phyloP scores from a whole-genome alignment of 495 filamentous ascomycete species.

The Chaetomium fimeti region DNA sequence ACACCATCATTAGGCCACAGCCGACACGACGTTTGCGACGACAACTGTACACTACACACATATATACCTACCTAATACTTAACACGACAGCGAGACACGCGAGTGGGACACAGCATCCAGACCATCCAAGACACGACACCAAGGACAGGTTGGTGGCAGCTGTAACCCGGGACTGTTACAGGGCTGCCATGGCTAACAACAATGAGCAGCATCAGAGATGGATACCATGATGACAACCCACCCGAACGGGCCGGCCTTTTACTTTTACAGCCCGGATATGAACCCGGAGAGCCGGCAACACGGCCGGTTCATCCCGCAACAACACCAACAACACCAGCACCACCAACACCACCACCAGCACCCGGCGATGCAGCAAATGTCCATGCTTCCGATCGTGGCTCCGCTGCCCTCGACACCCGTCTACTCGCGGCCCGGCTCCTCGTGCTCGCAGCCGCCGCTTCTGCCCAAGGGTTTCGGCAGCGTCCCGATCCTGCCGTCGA shows the following conservation, averaged over 20 bases:
- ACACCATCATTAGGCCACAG: constrained; percentile 53
- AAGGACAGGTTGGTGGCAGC: constrained; percentile 33
- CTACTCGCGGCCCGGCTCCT: constrained; percentile 72
- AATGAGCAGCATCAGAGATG: constrained; percentile 38
- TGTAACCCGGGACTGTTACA: neutral
- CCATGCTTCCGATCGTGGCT: constrained; percentile 53
- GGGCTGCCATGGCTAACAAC: constrained; percentile 23
- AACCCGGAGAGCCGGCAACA: constrained; percentile 74
- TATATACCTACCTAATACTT: constrained; percentile 51
- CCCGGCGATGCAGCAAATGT: constrained; percentile 47
- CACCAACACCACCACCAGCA: constrained; percentile 59
- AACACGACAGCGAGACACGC: constrained; percentile 28
- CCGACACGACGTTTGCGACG: constrained; percentile 32
- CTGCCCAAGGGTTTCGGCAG: constrained; percentile 59
- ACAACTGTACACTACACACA: constrained; percentile 44
- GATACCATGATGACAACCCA: constrained; percentile 50
- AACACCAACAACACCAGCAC: constrained; percentile 43
- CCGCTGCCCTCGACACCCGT: constrained; percentile 63
- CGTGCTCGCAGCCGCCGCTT: constrained; percentile 59
- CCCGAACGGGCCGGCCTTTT: constrained; percentile 77
- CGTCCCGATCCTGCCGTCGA: constrained; percentile 50
- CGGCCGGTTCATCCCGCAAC: constrained; percentile 78
- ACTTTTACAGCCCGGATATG: constrained; percentile 84
- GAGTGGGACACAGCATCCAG: constrained; percentile 21
- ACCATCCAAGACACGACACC: constrained; percentile 1